These are phyloP conservation scores for Penicillium crystallinum DNA, from an alignment of 495 filamentous ascomycete genomes.

Conservation along the genomic window DNA sequence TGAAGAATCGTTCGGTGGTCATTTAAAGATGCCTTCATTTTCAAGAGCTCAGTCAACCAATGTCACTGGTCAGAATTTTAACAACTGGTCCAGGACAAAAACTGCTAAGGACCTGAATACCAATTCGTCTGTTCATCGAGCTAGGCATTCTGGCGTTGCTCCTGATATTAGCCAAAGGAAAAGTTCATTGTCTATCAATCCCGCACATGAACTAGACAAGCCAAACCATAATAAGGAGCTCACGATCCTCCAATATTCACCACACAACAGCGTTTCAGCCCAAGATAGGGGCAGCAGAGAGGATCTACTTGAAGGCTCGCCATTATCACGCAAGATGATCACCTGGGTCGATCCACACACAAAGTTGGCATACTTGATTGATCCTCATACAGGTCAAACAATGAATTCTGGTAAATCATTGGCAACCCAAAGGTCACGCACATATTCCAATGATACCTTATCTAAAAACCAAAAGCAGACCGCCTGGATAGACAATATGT, in stretches of 20 bases:
- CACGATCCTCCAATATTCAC: too few species aligned
- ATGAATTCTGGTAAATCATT: constrained; percentile 6
- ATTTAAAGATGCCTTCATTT: constrained; percentile 34
- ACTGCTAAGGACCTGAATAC: constrained; percentile 35
- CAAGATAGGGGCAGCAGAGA: background rate
- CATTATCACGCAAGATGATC: constrained; percentile 34
- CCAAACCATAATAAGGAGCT: background rate
- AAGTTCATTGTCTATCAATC: background rate
- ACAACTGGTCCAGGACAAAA: constrained; percentile 66
- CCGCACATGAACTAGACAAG: background rate
- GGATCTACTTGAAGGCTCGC: background rate
- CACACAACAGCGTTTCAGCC: too few species aligned
- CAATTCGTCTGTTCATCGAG: background rate
- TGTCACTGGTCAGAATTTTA: constrained; percentile 40
- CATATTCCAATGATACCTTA: background rate
- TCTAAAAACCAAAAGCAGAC: constrained; percentile 12
- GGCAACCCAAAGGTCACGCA: background rate
- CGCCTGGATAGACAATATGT: constrained; percentile 34
- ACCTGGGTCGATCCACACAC: constrained; percentile 67
- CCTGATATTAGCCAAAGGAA: background rate
- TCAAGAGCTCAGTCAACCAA: constrained; percentile 11
- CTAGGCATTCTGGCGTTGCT: background rate
- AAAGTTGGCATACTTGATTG: constrained; percentile 52
- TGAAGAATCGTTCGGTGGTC: constrained; percentile 23
- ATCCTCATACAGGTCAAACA: constrained; percentile 59